A percentile compares a stretch with the other conserved stretches of the same genome.
Conservation (phyloP, 495 filamentous ascomycete genomes). For the Aspergillus bridgeri region DNA sequence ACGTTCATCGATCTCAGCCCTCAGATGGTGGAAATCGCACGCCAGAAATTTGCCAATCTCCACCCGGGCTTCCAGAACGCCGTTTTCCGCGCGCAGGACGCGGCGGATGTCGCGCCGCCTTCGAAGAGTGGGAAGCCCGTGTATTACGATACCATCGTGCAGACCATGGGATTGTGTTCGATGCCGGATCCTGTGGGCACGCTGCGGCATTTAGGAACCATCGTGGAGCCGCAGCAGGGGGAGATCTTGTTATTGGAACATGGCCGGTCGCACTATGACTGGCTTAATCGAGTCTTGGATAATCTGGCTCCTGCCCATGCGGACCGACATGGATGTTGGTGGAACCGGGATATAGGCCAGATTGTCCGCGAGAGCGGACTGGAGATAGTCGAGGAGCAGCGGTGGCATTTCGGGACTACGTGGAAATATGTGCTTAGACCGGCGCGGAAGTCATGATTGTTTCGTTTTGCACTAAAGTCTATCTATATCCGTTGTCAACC, state of each 20-base stretch:
- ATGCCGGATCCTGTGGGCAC: constrained; percentile 69
- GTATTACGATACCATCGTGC: constrained; percentile 79
- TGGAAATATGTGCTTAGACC: constrained; percentile 63
- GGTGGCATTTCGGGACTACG: constrained; percentile 74
- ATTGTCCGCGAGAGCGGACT: constrained; percentile 79
- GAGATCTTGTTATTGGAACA: constrained; percentile 88
- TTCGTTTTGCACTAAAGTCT: not conserved
- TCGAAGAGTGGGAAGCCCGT: not conserved
- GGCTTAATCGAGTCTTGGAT: constrained; percentile 79
- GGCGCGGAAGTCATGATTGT: constrained; percentile 4
- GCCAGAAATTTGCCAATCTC: constrained; percentile 53
- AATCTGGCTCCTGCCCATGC: constrained; percentile 74
- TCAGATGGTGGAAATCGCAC: constrained; percentile 60
- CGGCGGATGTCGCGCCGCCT: constrained; percentile 21
- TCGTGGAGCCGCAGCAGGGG: constrained; percentile 51
- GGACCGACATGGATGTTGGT: constrained; percentile 88
- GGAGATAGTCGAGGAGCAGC: constrained; percentile 67
- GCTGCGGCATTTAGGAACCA: constrained; percentile 48
- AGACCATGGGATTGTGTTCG: constrained; percentile 92
- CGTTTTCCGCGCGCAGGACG: constrained; percentile 43
- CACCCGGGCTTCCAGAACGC: constrained; percentile 45
- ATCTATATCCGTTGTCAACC: not conserved
- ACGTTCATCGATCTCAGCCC: constrained; percentile 63
- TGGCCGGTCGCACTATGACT: constrained; percentile 71
- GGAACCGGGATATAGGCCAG: constrained; percentile 84